These are phyloP conservation scores for Adansonia grandidieri DNA, from an alignment of 441 rosid genomes.

Conservation along the genomic window DNA sequence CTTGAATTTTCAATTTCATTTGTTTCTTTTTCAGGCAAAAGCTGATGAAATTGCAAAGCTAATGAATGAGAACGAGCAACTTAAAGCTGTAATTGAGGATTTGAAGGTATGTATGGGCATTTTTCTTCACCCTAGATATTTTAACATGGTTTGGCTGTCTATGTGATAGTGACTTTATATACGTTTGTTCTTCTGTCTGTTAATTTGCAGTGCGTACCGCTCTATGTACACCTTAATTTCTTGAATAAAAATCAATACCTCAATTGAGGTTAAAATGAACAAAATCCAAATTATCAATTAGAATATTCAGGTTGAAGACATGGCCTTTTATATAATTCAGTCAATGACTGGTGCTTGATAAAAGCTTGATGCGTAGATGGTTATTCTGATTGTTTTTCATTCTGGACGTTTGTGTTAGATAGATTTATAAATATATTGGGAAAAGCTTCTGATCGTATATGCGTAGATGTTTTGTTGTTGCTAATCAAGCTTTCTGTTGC, in stretches of 20 bases:
- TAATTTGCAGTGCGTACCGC: background rate
- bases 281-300: background rate
- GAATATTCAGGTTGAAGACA: background rate
- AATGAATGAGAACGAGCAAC: slow-evolving; percentile 97
- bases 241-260: background rate
- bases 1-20: slow-evolving; percentile 28
- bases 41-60: slow-evolving; percentile 97
- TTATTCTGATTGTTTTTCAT: background rate
- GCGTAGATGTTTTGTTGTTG: background rate
- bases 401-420: background rate
- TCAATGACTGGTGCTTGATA: background rate
- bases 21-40: slow-evolving; percentile 69
- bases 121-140: background rate
- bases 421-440: background rate
- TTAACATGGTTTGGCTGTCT: slow-evolving; percentile 1
- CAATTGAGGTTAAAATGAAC: background rate
- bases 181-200: background rate
- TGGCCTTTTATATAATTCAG: background rate
- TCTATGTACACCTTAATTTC: background rate
- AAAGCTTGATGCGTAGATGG: background rate
- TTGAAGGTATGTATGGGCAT: slow-evolving; percentile 64
- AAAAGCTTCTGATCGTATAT: background rate
- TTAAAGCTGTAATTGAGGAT: slow-evolving; percentile 74
- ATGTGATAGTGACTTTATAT: background rate
- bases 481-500: slow-evolving; percentile 1